Evolutionary conservation across 148 eudicot genomes (phyloP).

Genomic region (Vaccinium corymbosum): DNA sequence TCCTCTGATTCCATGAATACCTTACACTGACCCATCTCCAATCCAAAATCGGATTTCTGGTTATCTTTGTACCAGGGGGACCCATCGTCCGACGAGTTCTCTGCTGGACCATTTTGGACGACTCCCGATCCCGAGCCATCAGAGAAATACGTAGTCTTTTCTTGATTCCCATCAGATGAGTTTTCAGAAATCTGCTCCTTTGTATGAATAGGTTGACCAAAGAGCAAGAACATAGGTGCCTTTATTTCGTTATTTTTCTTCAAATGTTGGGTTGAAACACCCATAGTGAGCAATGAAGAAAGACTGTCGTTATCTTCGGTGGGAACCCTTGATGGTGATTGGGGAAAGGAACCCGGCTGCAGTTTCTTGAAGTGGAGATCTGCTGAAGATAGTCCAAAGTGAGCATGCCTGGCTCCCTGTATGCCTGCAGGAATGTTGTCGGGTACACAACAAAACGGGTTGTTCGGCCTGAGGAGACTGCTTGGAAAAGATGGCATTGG

Average conservation of each 20-base stretch:
- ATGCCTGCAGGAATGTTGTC: slow-evolving; percentile 54
- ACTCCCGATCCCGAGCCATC: slow-evolving; percentile 50
- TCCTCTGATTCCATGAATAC: slow-evolving; percentile 45
- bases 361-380: slow-evolving; percentile 36
- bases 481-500: slow-evolving; percentile 30
- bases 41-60: slow-evolving; percentile 32
- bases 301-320: slow-evolving; percentile 21
- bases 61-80: slow-evolving; percentile 29
- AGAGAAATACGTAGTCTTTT: slow-evolving; percentile 34
- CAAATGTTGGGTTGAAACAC: slow-evolving; percentile 27
- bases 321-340: slow-evolving; percentile 24
- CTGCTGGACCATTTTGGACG: slow-evolving; percentile 35
- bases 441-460: slow-evolving; percentile 34
- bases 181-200: slow-evolving; percentile 68
- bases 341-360: slow-evolving; percentile 34
- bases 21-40: slow-evolving; percentile 42
- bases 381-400: slow-evolving; percentile 30
- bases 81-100: slow-evolving; percentile 50
- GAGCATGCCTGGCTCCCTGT: slow-evolving; percentile 91
- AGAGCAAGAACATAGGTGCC: slow-evolving; percentile 50
- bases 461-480: slow-evolving; percentile 42
- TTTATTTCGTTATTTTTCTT: slow-evolving; percentile 25
- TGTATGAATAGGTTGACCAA: slow-evolving; percentile 82
- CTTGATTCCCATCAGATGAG: slow-evolving; percentile 35
- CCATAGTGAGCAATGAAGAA: slow-evolving; percentile 55